phyloP scores from a whole-genome alignment of 441 rosid genomes.

The Populus hybrid region DNA sequence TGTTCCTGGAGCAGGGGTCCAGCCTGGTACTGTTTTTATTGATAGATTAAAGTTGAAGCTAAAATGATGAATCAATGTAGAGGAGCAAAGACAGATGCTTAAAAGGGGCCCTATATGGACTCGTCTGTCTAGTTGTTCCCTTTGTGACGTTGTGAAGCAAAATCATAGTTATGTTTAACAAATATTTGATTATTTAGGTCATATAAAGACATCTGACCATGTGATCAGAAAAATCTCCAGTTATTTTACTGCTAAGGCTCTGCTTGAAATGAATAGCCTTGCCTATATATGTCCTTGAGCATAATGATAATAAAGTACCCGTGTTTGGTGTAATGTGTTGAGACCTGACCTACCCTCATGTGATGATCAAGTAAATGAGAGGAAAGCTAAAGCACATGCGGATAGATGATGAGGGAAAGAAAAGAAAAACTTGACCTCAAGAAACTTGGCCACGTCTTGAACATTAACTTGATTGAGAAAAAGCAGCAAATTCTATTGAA shows the following conservation, averaged over 20 bases:
- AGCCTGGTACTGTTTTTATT: neutral
- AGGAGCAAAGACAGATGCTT: neutral
- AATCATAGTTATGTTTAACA: constrained; percentile 18
- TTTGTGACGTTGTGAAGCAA: constrained; percentile 13
- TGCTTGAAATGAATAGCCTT: neutral
- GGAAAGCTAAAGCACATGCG: neutral
- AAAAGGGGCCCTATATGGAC: neutral
- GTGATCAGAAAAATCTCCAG: neutral
- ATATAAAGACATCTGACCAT: constrained; percentile 14
- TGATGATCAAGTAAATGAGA: neutral
- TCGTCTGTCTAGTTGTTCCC: neutral
- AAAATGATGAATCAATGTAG: constrained; percentile 15
- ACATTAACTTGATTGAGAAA: neutral
- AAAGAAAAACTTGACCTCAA: neutral
- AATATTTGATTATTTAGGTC: constrained; percentile 8
- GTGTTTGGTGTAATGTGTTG: neutral
- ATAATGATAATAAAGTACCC: neutral
- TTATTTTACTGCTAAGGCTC: neutral
- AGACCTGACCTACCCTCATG: constrained; percentile 9
- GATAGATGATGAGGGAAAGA: neutral
- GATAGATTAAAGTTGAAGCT: constrained; percentile 29
- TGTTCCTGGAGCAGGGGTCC: constrained; percentile 16
- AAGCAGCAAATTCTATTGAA: neutral
- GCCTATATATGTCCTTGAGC: neutral
- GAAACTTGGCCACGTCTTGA: neutral